A percentile compares a stretch with the other conserved stretches of the same genome.
These are phyloP conservation scores for Naganishia randhawae DNA, from an alignment of 768 basidiomycete species.

Conservation along the genomic window DNA sequence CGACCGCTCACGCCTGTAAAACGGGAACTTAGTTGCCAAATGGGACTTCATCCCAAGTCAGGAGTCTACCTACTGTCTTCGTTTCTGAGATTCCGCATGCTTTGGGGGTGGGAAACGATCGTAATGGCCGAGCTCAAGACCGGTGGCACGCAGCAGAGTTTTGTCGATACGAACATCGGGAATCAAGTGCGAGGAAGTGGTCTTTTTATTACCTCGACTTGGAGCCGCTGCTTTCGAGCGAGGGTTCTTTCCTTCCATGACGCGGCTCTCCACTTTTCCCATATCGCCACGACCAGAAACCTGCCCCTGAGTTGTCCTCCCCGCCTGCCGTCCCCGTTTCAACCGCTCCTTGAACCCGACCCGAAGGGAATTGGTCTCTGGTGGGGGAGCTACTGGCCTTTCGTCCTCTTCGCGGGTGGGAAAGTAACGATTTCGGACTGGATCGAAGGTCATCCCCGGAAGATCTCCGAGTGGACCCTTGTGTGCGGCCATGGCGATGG, in stretches of 20 bases:
- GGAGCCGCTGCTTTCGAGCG: neutral
- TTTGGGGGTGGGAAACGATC: slow-evolving; percentile 7
- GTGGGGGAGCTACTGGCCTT: neutral
- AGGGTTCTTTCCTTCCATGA: neutral
- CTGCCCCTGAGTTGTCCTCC: neutral
- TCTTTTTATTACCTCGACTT: neutral
- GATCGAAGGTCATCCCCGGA: slow-evolving; percentile 26
- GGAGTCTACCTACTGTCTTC: neutral
- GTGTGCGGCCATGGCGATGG: neutral
- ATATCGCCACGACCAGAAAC: neutral
- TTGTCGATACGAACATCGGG: neutral
- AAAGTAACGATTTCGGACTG: slow-evolving; percentile 25
- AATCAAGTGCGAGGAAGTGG: neutral
- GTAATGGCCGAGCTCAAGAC: neutral
- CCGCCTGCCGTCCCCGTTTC: neutral
- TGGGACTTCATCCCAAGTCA: neutral
- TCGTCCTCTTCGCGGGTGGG: slow-evolving; percentile 12
- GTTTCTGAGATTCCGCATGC: slow-evolving; percentile 1
- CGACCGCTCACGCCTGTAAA: neutral
- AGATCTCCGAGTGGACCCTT: slow-evolving; percentile 22
- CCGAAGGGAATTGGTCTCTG: neutral
- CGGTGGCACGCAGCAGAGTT: slow-evolving; percentile 12
- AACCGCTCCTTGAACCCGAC: slow-evolving; percentile 2
- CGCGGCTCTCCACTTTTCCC: neutral
- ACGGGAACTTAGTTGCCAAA: neutral